Percentiles rank a stretch among this genome's conserved stretches.
phyloP scores from a whole-genome alignment of 2,329 filamentous ascomycete species.

The Fusarium decemcellulare region DNA sequence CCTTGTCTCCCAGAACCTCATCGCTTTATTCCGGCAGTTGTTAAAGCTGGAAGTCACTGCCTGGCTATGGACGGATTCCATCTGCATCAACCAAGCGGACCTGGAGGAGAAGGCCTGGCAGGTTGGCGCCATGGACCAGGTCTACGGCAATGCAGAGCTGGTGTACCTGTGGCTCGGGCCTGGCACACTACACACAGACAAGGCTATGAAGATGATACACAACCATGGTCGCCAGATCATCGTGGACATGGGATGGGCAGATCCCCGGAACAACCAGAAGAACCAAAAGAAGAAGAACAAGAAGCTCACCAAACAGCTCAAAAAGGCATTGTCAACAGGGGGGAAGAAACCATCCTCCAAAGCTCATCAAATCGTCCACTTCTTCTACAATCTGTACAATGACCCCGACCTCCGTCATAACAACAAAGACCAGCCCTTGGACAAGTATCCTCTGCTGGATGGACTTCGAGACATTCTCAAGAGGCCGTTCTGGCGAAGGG shows the following conservation, averaged over 20 bases:
- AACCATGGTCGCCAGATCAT: constrained; percentile 12
- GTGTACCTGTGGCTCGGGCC: constrained; percentile 41
- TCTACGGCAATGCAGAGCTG: constrained; percentile 29
- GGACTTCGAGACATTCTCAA: constrained; percentile 15
- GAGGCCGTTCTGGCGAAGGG: constrained; percentile 17
- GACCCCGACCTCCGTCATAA: not conserved
- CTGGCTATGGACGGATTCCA: constrained; percentile 43
- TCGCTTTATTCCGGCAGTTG: constrained; percentile 28
- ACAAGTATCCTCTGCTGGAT: not conserved
- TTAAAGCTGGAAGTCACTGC: not conserved
- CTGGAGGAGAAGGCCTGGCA: constrained; percentile 35
- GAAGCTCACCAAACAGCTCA: not conserved
- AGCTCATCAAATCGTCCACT: not conserved
- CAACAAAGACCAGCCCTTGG: not conserved
- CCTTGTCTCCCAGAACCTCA: constrained; percentile 15
- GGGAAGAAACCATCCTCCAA: not conserved
- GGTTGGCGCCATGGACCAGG: constrained; percentile 32
- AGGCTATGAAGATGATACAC: constrained; percentile 21
- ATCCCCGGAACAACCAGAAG: not conserved
- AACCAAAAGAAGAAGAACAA: not conserved
- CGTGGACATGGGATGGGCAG: not conserved
- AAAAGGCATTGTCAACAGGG: not conserved
- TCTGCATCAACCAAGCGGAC: constrained; percentile 41
- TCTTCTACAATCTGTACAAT: constrained; percentile 4
- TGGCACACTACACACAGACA: constrained; percentile 5